These are phyloP conservation scores for Curvularia sp. DNA, from an alignment of 2,329 filamentous ascomycete genomes.

Conservation along the genomic window DNA sequence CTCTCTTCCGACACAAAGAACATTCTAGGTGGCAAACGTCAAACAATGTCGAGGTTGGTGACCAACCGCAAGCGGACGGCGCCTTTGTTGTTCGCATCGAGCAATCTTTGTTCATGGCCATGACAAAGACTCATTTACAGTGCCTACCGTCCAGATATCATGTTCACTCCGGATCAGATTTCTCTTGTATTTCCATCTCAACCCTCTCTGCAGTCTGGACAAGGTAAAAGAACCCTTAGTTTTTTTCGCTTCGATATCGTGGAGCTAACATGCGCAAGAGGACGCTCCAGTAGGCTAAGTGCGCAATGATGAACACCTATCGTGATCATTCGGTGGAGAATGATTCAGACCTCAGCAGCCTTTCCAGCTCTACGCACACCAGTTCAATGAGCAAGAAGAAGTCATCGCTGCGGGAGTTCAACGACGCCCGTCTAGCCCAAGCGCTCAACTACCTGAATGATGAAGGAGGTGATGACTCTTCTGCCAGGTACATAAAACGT, in stretches of 20 bases:
- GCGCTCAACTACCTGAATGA: slow-evolving; percentile 38
- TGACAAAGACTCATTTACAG: slow-evolving; percentile 28
- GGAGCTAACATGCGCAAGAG: slow-evolving; percentile 7
- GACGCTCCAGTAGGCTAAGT: not conserved
- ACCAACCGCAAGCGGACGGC: slow-evolving; percentile 27
- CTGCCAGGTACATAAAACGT: slow-evolving; percentile 26
- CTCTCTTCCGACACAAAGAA: slow-evolving; percentile 29
- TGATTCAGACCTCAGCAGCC: slow-evolving; percentile 13
- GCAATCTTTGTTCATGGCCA: slow-evolving; percentile 26
- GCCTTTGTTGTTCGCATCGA: slow-evolving; percentile 26
- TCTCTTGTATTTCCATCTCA: not conserved
- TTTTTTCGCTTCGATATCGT: slow-evolving; percentile 14
- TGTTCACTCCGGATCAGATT: slow-evolving; percentile 2
- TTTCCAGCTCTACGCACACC: slow-evolving; percentile 15
- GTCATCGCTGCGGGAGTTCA: slow-evolving; percentile 17
- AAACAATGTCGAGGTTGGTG: slow-evolving; percentile 14
- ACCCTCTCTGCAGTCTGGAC: not conserved
- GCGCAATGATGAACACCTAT: slow-evolving; percentile 15
- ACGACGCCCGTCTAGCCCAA: slow-evolving; percentile 34
- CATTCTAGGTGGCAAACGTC: slow-evolving; percentile 10
- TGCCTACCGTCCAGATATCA: slow-evolving; percentile 9
- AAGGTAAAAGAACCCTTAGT: not conserved
- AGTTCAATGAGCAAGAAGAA: slow-evolving; percentile 12
- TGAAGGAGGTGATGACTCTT: slow-evolving; percentile 32
- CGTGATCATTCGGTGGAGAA: not conserved